phyloP scores from a whole-genome alignment of 306 rosid genomes.

The Cyamopsis tetragonoloba region DNA sequence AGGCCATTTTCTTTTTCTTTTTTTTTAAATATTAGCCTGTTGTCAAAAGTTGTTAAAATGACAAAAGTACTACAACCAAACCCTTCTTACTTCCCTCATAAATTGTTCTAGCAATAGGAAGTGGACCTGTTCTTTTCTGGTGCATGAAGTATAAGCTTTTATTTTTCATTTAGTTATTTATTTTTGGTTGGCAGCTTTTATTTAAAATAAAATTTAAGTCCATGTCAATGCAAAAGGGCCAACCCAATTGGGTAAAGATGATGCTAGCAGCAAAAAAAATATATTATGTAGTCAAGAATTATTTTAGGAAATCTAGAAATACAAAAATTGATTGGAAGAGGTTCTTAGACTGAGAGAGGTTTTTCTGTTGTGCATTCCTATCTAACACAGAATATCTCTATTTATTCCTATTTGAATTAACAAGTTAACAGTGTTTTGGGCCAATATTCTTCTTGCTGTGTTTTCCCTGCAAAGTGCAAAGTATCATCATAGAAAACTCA shows the following conservation, averaged over 20 bases:
- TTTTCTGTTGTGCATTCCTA: too few relatives aligned
- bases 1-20: background rate
- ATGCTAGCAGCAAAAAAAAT: background rate
- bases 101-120: background rate
- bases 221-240: too few relatives aligned
- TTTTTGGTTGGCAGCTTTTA: too few relatives aligned
- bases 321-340: conserved; percentile 27
- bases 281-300: background rate
- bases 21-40: background rate
- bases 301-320: conserved; percentile 31
- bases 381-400: too few relatives aligned
- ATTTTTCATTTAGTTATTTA: too few relatives aligned
- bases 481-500: too few relatives aligned
- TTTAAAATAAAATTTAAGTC: too few relatives aligned
- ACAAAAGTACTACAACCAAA: background rate
- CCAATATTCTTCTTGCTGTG: too few relatives aligned
- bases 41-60: background rate
- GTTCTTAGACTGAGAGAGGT: conserved; percentile 29
- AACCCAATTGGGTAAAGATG: too few relatives aligned
- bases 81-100: background rate
- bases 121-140: background rate
- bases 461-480: too few relatives aligned
- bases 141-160: background rate
- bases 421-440: too few relatives aligned
- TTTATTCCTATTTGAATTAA: too few relatives aligned